A percentile compares a stretch with the other conserved stretches of the same genome.
Evolutionary conservation across 2,329 filamentous ascomycete species (phyloP).

Genomic region (Penicillium sp.): DNA sequence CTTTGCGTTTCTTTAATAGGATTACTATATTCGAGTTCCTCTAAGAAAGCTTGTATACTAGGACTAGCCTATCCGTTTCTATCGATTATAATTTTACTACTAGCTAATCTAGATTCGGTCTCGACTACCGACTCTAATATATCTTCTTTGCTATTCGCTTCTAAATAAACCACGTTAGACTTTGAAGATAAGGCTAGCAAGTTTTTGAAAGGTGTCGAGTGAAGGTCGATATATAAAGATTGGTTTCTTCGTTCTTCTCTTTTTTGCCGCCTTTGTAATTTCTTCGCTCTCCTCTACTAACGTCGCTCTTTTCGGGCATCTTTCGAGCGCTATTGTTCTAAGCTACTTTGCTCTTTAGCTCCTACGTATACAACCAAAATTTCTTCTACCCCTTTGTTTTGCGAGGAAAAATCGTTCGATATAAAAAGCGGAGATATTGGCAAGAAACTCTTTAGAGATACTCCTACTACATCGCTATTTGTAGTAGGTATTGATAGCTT

Average conservation of each 20-base stretch:
- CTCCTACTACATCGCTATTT: conserved; percentile 2
- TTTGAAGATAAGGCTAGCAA: neutral
- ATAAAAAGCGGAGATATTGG: conserved; percentile 14
- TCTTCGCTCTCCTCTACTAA: conserved; percentile 10
- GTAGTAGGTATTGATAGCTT: conserved; percentile 8
- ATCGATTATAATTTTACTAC: neutral
- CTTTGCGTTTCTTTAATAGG: neutral
- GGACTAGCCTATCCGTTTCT: neutral
- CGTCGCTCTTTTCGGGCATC: conserved; percentile 8
- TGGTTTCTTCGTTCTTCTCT: neutral
- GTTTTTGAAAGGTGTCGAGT: conserved; percentile 5
- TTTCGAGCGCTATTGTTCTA: conserved; percentile 5
- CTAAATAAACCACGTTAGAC: neutral
- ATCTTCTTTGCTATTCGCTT: neutral
- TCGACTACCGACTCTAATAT: neutral
- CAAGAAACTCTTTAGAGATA: conserved; percentile 1
- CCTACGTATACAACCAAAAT: neutral
- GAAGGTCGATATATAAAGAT: conserved; percentile 1
- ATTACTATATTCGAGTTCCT: neutral
- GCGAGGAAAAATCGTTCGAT: conserved; percentile 3
- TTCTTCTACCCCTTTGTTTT: conserved; percentile 1
- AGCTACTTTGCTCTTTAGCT: conserved; percentile 1
- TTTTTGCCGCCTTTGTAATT: conserved; percentile 4
- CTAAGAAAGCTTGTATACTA: neutral
- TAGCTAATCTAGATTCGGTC: neutral